phyloP scores from a whole-genome alignment of 768 basidiomycete genomes.

The Lactarius sp. region DNA sequence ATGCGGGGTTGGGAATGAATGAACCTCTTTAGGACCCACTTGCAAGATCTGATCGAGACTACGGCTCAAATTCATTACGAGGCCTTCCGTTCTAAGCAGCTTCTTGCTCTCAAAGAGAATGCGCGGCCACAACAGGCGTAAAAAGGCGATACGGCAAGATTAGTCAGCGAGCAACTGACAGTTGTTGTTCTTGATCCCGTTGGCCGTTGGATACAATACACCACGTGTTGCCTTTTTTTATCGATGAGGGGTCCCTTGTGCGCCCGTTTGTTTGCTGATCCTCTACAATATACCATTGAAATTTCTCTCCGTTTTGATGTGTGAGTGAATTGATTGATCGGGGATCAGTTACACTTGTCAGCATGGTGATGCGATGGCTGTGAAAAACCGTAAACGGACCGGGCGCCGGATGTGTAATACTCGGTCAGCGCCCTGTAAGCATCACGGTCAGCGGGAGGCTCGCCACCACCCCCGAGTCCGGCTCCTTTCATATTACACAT shows the following conservation, averaged over 20 bases:
- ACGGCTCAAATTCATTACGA: constrained; percentile 99
- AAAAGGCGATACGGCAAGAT: background rate
- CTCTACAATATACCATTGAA: background rate
- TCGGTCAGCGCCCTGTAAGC: too few species aligned
- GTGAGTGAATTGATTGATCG: background rate
- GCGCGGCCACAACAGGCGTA: constrained; percentile 26
- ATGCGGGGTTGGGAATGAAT: background rate
- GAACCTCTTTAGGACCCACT: constrained; percentile 63
- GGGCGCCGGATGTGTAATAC: constrained; percentile 10
- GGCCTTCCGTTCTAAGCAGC: constrained; percentile 98
- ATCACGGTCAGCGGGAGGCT: background rate
- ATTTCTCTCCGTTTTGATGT: background rate
- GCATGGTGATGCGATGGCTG: background rate
- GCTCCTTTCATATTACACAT: constrained; percentile 7
- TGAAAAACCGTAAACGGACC: background rate
- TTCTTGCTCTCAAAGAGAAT: constrained; percentile 89
- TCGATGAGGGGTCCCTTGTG: background rate
- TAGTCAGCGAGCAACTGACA: background rate
- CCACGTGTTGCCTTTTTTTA: background rate
- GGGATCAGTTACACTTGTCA: background rate
- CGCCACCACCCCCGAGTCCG: background rate
- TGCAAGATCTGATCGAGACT: constrained; percentile 98
- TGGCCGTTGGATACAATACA: background rate
- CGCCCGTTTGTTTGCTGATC: too few species aligned
- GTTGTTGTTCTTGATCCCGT: background rate